These are phyloP conservation scores for Amanita jacksonii DNA, from an alignment of 768 basidiomycete species.

Conservation along the genomic window DNA sequence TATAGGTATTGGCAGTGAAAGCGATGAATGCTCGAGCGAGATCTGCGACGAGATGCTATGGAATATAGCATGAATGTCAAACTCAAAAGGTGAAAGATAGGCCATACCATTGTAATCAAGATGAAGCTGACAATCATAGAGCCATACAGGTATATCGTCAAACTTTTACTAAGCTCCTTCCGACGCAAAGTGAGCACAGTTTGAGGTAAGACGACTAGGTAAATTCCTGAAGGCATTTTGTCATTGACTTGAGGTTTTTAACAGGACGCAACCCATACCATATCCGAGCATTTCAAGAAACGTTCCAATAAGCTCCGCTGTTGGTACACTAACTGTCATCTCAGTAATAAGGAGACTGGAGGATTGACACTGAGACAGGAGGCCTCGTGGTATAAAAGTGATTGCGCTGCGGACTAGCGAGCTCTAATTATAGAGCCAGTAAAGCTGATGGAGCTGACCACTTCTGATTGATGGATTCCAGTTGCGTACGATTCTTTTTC, in stretches of 20 bases:
- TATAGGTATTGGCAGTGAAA: not conserved
- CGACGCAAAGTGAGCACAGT: not conserved
- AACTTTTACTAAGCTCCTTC: not conserved
- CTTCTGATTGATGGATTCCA: no score
- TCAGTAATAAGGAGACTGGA: no score
- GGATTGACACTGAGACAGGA: no score
- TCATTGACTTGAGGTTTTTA: not conserved
- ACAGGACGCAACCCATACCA: not conserved
- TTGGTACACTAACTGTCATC: constrained; percentile 2
- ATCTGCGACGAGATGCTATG: constrained; percentile 4
- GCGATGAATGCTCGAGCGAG: not conserved
- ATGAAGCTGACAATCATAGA: constrained; percentile 1
- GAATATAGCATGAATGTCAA: not conserved
- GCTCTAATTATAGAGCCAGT: no score
- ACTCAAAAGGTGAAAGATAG: not conserved
- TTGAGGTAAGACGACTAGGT: not conserved
- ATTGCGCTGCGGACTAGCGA: no score
- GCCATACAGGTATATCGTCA: not conserved
- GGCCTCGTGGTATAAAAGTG: no score
- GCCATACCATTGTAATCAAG: constrained; percentile 1
- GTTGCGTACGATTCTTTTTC: no score
- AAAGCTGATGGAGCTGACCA: no score
- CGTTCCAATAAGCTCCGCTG: constrained; percentile 5
- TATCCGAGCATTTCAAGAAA: constrained; percentile 6
- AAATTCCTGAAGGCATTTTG: not conserved